These are phyloP conservation scores for Solanum tarijense DNA, from an alignment of 257 asterid species.

Conservation along the genomic window DNA sequence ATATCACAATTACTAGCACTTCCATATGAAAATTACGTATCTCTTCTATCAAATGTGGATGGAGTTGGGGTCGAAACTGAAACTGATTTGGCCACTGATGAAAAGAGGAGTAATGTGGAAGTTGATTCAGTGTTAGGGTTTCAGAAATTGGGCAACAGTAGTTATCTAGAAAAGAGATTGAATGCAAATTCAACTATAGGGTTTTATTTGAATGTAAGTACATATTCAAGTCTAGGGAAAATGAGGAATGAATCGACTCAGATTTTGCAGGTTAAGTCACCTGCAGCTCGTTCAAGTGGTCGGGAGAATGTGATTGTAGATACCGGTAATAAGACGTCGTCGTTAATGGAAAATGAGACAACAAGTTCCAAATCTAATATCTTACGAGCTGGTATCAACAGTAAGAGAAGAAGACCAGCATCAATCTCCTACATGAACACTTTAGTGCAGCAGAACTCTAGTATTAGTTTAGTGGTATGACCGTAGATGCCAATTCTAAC, in stretches of 20 bases:
- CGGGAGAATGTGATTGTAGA: background rate
- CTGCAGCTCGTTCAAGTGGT: background rate
- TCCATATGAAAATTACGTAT: conserved; percentile 18
- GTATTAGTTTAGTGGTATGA: conserved; percentile 27
- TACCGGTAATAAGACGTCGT: background rate
- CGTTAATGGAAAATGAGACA: background rate
- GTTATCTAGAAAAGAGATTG: background rate
- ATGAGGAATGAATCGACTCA: background rate
- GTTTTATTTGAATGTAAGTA: background rate
- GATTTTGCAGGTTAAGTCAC: background rate
- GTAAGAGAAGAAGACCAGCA: conserved; percentile 17
- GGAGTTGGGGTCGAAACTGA: background rate
- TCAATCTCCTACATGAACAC: conserved; percentile 37
- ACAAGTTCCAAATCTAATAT: background rate
- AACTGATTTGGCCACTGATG: background rate
- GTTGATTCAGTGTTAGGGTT: background rate
- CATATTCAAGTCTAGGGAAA: background rate
- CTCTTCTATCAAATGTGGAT: conserved; percentile 11
- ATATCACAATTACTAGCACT: conserved; percentile 20
- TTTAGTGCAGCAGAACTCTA: conserved; percentile 18
- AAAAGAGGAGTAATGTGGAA: background rate
- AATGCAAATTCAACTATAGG: background rate
- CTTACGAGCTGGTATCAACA: conserved; percentile 15
- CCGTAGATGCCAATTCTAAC: background rate
- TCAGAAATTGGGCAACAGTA: background rate